These are phyloP conservation scores for Aspergillus sp. DNA, from an alignment of 2,329 filamentous ascomycete species.

Conservation along the genomic window DNA sequence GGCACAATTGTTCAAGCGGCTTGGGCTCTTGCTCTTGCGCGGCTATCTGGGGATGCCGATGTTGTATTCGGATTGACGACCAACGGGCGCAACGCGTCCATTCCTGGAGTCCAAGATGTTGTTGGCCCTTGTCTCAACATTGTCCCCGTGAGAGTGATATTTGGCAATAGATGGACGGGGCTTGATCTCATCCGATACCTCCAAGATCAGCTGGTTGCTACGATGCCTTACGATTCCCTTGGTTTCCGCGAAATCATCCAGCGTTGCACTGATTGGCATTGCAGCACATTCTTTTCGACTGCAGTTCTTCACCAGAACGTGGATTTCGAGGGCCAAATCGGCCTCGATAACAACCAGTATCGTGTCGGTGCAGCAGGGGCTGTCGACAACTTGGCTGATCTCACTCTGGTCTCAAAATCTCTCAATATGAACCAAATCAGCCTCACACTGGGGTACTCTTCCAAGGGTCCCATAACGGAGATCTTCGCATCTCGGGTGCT, in stretches of 20 bases:
- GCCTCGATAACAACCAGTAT: conserved; percentile 41
- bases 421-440: conserved; percentile 29
- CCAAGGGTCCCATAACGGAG: conserved; percentile 34
- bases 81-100: conserved; percentile 59
- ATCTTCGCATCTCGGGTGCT: conserved; percentile 39
- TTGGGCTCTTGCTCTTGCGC: conserved; percentile 64
- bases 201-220: conserved; percentile 59
- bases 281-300: conserved; percentile 43
- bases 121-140: conserved; percentile 69
- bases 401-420: conserved; percentile 40
- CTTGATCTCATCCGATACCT: conserved; percentile 54
- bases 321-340: conserved; percentile 36
- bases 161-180: conserved; percentile 53
- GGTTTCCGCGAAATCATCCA: conserved; percentile 56
- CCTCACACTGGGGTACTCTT: conserved; percentile 39
- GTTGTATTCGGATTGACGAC: conserved; percentile 67
- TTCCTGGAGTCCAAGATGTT: conserved; percentile 56
- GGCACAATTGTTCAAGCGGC: conserved; percentile 66
- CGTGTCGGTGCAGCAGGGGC: conserved; percentile 39
- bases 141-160: conserved; percentile 61
- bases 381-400: conserved; percentile 41
- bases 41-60: conserved; percentile 53
- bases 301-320: conserved; percentile 43
- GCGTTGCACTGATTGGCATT: conserved; percentile 44
- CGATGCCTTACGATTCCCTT: conserved; percentile 56